A percentile compares a stretch with the other conserved stretches of the same genome.
Evolutionary conservation across 140 eudicot species (phyloP).

Genomic region (Oenanthe javanica): DNA sequence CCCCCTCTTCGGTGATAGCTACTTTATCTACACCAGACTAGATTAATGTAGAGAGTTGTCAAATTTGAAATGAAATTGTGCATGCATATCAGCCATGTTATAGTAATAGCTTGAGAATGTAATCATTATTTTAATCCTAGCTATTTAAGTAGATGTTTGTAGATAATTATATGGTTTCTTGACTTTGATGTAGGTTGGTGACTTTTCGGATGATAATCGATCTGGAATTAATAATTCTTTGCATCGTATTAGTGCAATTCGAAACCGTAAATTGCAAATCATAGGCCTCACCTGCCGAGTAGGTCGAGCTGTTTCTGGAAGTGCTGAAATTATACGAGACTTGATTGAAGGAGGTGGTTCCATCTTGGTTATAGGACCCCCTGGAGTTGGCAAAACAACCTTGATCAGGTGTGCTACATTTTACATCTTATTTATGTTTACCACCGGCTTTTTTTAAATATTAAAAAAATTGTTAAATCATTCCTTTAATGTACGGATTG

Average conservation of each 20-base stretch:
- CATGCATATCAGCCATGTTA: background rate
- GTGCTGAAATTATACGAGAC: conserved; percentile 97
- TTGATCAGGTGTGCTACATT: conserved; percentile 60
- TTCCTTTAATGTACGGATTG: background rate
- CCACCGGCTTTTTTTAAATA: background rate
- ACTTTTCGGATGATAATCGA: conserved; percentile 91
- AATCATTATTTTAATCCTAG: background rate
- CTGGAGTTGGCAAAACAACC: conserved; percentile 99
- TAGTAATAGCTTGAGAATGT: background rate
- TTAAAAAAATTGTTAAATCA: background rate
- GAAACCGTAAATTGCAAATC: conserved; percentile 83
- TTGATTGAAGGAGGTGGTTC: conserved; percentile 89
- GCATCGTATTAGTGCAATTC: conserved; percentile 94
- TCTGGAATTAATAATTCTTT: conserved; percentile 87
- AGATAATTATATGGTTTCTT: background rate
- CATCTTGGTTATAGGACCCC: conserved; percentile 94
- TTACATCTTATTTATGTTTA: background rate
- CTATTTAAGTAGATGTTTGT: background rate
- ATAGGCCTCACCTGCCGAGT: conserved; percentile 96
- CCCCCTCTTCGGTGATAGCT: background rate
- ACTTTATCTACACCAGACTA: background rate
- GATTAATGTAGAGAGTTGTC: background rate
- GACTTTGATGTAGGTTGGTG: conserved; percentile 70
- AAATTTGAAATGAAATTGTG: background rate
- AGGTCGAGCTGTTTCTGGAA: conserved; percentile 93